A percentile compares a stretch with the other conserved stretches of the same genome.
phyloP scores from a whole-genome alignment of 2,329 filamentous ascomycete genomes.

The Fusarium multiceps region DNA sequence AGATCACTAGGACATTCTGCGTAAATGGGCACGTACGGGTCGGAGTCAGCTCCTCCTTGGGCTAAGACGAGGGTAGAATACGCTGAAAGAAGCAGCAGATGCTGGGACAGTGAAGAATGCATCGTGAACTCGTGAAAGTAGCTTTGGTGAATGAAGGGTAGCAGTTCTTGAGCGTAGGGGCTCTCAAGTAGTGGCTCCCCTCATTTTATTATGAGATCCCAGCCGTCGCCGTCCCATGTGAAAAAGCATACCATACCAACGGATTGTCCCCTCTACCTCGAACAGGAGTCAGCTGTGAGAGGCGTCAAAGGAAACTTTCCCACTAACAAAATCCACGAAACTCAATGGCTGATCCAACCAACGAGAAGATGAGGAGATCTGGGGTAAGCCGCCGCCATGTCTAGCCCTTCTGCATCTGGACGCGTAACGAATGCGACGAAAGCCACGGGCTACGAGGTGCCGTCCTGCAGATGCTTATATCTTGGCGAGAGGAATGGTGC shows the following conservation, averaged over 20 bases:
- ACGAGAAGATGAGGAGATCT: neutral
- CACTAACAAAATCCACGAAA: constrained; percentile 1
- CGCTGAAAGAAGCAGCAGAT: neutral
- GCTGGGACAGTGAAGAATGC: neutral
- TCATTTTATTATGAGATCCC: neutral
- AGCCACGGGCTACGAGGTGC: neutral
- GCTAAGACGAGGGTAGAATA: neutral
- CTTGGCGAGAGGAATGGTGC: neutral
- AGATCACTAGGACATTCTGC: constrained; percentile 19
- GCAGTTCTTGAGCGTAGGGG: neutral
- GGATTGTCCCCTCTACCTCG: neutral
- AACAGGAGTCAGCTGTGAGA: neutral
- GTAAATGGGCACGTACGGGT: constrained; percentile 33
- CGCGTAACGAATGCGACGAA: constrained; percentile 6
- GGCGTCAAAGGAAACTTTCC: constrained; percentile 11
- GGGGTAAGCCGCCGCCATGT: neutral
- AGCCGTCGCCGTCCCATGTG: neutral
- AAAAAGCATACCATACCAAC: constrained; percentile 11
- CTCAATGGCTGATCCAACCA: constrained; percentile 13
- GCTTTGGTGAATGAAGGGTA: too few species aligned
- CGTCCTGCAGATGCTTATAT: neutral
- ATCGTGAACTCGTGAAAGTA: neutral
- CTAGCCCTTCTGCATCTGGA: neutral
- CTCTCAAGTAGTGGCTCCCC: neutral
- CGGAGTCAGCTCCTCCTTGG: constrained; percentile 10